A percentile compares a stretch with the other conserved stretches of the same genome.
phyloP scores from a whole-genome alignment of 345 rosid species.

The Hevea brasiliensis region DNA sequence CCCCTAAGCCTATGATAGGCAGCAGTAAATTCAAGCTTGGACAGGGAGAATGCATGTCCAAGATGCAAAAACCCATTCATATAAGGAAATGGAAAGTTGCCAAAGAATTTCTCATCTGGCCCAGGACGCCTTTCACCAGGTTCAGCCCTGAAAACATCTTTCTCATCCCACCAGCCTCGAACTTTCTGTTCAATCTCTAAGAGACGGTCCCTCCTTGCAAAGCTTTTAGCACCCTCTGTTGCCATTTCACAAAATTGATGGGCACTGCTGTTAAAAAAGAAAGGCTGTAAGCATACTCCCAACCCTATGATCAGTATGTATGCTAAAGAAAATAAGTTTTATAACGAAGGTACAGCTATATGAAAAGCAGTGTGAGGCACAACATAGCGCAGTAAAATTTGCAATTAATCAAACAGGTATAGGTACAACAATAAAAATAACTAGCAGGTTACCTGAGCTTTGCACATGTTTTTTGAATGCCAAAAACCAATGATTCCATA shows the following conservation, averaged over 20 bases:
- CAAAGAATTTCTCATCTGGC: constrained; percentile 69
- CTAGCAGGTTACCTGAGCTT: too few species aligned
- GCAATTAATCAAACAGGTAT: background rate
- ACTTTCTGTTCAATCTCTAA: constrained; percentile 60
- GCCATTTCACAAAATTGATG: constrained; percentile 55
- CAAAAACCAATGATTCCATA: too few species aligned
- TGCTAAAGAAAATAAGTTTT: background rate
- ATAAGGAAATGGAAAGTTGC: constrained; percentile 76
- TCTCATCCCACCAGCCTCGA: constrained; percentile 66
- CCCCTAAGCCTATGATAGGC: constrained; percentile 81
- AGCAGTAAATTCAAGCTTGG: too few species aligned
- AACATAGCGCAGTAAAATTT: background rate
- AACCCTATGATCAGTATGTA: background rate
- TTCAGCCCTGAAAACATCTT: constrained; percentile 66
- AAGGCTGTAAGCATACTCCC: background rate
- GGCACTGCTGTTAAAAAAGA: constrained; percentile 23
- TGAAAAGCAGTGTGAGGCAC: background rate
- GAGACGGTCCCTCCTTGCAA: constrained; percentile 71
- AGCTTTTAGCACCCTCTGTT: constrained; percentile 63
- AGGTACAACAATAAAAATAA: too few species aligned
- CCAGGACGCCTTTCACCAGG: constrained; percentile 47
- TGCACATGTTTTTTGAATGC: too few species aligned
- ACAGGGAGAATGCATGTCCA: constrained; percentile 77
- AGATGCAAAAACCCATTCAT: constrained; percentile 83
- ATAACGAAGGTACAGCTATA: background rate